Evolutionary conservation across 179 eudicot genomes (phyloP), one percentile per base, ranked within the genome.

Genomic region (Corrigiola litoralis): DNA sequence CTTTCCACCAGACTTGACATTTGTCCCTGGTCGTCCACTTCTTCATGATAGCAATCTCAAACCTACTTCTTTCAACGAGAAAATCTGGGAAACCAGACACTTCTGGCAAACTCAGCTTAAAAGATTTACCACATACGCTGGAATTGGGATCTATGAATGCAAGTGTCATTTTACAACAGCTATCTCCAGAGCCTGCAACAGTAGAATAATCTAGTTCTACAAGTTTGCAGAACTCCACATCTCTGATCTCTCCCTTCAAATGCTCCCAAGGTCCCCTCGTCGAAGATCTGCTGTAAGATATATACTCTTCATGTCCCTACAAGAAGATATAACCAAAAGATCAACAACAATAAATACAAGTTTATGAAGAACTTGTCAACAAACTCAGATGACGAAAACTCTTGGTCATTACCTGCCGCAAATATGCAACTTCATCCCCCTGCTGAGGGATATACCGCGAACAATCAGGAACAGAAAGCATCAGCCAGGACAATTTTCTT

Each of bases 1-100:
- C 82, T 73, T 77, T 87, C 98, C 98, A 92, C 98, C 98, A 92
- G 25, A 92, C 96, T 72, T 85, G 92, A 63, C 98, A 92, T 71
- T 89, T 92, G 78, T 89, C 96, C 62, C 96, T 79, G 31, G 49
- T 62, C 10, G 87, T 72, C 98, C 98, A 92, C 57, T 81, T 87
- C 68, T 88, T 85, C 52, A 71, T 69, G 29, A 89, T 71, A 60
- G 96, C 82, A 67, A 92, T 85, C 69, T 92, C 87, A 57, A 79
- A 92, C 64, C 92, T 79, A 41, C 79, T 84, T 78, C 82, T 85
- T 72, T 89, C 96, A 37, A 92, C 88, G 37, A 92, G 86, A 70
- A 89, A 92, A 73, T 92, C 98, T 0, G 96, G 95, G 59, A 89
- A 85, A 58, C 76, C 72, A 27, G 78, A 73, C 58, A 86, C 75